Conservation (phyloP, 2,329 filamentous ascomycete genomes). For the Herpotrichia juniperi region DNA sequence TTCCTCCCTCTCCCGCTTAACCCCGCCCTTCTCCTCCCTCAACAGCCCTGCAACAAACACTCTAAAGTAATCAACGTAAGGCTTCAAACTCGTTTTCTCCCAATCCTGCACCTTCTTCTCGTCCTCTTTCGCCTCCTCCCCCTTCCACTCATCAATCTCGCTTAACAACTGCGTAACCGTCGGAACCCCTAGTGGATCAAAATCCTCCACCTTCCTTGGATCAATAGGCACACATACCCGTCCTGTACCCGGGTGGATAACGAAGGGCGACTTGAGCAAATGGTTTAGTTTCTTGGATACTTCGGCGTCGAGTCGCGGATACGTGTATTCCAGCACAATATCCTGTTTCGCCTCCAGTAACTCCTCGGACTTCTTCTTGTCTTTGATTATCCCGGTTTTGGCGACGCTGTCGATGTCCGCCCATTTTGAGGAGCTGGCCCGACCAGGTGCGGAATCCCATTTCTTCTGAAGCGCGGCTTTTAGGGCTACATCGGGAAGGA, state of each 20-base stretch:
- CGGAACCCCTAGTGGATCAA: conserved; percentile 87
- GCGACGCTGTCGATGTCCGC: conserved; percentile 88
- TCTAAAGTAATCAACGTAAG: conserved; percentile 89
- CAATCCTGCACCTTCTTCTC: conserved; percentile 73
- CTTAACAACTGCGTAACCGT: conserved; percentile 81
- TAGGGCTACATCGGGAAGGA: conserved; percentile 81
- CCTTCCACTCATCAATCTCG: conserved; percentile 85
- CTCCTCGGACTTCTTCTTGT: conserved; percentile 70
- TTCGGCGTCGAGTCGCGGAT: conserved; percentile 94
- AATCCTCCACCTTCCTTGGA: conserved; percentile 72
- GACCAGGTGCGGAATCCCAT: conserved; percentile 83
- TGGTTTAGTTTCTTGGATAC: conserved; percentile 98
- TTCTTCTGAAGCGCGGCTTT: conserved; percentile 83
- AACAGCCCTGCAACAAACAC: conserved; percentile 79
- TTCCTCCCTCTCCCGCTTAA: conserved; percentile 63
- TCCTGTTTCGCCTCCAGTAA: conserved; percentile 93
- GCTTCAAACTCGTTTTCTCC: conserved; percentile 95
- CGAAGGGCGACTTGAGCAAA: conserved; percentile 95
- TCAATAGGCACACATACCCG: conserved; percentile 96
- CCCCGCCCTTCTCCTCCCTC: conserved; percentile 67
- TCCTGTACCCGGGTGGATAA: conserved; percentile 93
- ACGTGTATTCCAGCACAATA: conserved; percentile 95
- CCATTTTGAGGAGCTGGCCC: conserved; percentile 84
- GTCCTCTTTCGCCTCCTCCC: conserved; percentile 48
- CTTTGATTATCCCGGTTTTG: conserved; percentile 75